Evolutionary conservation across 805 yeast species (phyloP), one percentile per base, ranked within the genome.

Genomic region (Ogataea ramenticola): DNA sequence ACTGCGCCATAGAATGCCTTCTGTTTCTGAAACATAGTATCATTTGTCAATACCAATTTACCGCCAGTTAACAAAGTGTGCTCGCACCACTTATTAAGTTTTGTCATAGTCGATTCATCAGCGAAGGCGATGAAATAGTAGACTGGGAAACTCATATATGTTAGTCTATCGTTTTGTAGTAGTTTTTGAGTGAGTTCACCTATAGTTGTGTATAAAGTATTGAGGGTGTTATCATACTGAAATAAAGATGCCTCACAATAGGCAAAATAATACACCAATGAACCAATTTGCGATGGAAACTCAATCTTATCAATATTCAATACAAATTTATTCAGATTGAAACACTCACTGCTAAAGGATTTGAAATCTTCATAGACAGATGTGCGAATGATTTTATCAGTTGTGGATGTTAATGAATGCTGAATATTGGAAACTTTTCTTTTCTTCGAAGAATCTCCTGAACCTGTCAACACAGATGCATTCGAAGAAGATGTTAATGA

Each of bases 231-330:
- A 20, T 34, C 37, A 20, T 34, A 20, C 3, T 19, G 4, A 15
- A 19, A 34, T 14, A 36, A 19, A 15, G 39, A 21, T 4, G 21
- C 7, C 15, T 36, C 39, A 22, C 39, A 36, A 3, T 51, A 49
- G 33, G 46, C 42, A 2, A 52, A 39, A 19, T 48, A 49, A 19
- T 39, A 45, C 3, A 55, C 20, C 15, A 54, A 36, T 0, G 51
- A 36, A 4, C 56, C 56, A 12, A 54, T 24, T 34, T 55, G 56
- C 1, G n/a, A 39, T 1, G 56, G 53, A 2, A 46, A 17, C 20
- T 38, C 33, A 29, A 39, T 38, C 8, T 19, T 19, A 4, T 49
- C 50, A 15, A 55, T 11, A 9, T 36, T 24, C 10, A 19, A 12
- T 15, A 36, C n/a, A 20, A 36, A 36, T 8, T 22, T 14, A 9